phyloP scores from a whole-genome alignment of 1,284 basidiomycete species.

The Leccinum subfulvum region DNA sequence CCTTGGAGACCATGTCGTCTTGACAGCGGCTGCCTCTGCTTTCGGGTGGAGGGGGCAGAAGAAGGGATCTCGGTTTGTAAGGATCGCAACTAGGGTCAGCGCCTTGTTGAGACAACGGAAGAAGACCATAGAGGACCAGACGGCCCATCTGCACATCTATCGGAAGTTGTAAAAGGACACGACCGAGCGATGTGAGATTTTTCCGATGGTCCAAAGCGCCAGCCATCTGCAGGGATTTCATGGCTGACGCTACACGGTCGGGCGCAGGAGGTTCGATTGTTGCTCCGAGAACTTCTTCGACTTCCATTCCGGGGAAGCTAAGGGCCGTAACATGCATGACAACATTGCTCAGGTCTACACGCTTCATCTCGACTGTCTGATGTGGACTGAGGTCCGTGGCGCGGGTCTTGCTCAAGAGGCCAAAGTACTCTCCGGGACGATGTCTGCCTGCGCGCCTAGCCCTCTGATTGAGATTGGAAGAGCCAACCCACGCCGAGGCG shows the following conservation, averaged over 20 bases:
- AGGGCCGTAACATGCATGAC: constrained; percentile 98
- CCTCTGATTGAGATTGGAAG: constrained; percentile 91
- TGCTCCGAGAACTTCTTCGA: constrained; percentile 83
- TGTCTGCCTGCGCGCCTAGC: constrained; percentile 94
- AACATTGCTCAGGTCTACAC: constrained; percentile 87
- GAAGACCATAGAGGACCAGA: constrained; percentile 88
- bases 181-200: constrained; percentile 84
- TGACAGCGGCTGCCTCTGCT: constrained; percentile 63
- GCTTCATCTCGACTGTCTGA: constrained; percentile 95
- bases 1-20: constrained; percentile 78
- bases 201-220: constrained; percentile 83
- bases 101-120: constrained; percentile 93
- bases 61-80: constrained; percentile 92
- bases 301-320: constrained; percentile 84
- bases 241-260: constrained; percentile 78
- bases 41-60: constrained; percentile 76
- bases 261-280: constrained; percentile 90
- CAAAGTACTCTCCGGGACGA: constrained; percentile 89
- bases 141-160: constrained; percentile 90
- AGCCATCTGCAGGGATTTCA: constrained; percentile 80
- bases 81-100: constrained; percentile 84
- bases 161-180: constrained; percentile 86
- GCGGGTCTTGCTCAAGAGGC: constrained; percentile 72
- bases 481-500: constrained; percentile 88
- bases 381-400: constrained; percentile 71